These are phyloP conservation scores for Tetrahymena thermophila DNA, from an alignment of 73 alveolate species.

Conservation along the genomic window DNA sequence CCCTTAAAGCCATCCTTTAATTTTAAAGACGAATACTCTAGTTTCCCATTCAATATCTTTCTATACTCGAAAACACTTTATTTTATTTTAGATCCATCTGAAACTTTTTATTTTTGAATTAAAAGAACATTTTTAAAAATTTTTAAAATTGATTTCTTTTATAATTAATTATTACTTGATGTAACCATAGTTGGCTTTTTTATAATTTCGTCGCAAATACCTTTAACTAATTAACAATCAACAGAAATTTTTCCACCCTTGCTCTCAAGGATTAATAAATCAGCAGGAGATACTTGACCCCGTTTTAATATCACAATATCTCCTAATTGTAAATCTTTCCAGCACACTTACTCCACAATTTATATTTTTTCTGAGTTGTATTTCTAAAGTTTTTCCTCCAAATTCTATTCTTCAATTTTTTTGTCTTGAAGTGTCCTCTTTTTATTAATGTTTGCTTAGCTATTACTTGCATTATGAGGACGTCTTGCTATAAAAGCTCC, in stretches of 20 bases:
- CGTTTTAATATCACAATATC: conserved; percentile 24
- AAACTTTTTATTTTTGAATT: background rate
- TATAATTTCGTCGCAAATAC: background rate
- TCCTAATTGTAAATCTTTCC: conserved; percentile 32
- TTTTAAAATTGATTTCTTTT: background rate
- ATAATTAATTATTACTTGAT: background rate
- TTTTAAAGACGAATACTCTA: background rate
- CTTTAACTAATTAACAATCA: background rate
- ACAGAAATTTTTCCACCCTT: background rate
- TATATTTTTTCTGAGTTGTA: background rate
- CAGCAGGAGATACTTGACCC: conserved; percentile 24
- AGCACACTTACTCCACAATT: conserved; percentile 5
- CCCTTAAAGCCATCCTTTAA: background rate
- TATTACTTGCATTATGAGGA: background rate
- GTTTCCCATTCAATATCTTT: background rate
- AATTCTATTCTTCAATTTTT: background rate
- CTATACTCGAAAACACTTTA: background rate
- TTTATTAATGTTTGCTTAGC: background rate
- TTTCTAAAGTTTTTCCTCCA: background rate
- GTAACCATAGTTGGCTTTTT: conserved; percentile 17
- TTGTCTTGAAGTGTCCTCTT: background rate
- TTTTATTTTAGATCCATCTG: background rate
- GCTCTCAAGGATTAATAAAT: conserved; percentile 17
- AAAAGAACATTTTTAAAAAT: background rate
- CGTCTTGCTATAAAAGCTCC: background rate